A percentile compares a stretch with the other conserved stretches of the same genome.
These are phyloP conservation scores for Paraconiothyrium brasiliense DNA, from an alignment of 2,329 filamentous ascomycete species.

Conservation along the genomic window DNA sequence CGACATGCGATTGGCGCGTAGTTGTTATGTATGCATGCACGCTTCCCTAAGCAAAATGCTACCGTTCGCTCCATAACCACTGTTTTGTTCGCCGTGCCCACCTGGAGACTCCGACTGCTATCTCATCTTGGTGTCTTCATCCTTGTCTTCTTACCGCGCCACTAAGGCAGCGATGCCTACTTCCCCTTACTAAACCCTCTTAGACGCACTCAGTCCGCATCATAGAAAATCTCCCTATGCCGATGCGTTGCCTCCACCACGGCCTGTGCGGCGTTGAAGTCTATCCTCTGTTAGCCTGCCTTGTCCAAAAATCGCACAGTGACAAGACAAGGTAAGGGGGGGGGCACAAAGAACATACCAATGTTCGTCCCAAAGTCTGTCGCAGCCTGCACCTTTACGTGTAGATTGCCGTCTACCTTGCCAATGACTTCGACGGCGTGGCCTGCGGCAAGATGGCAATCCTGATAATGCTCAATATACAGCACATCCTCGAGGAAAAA, in stretches of 20 bases:
- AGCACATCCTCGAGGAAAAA: too few species aligned
- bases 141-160: neutral
- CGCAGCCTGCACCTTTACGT: constrained; percentile 74
- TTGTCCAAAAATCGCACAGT: too few species aligned
- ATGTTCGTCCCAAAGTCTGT: constrained; percentile 74
- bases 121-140: neutral
- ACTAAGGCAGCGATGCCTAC: too few species aligned
- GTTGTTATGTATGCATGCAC: neutral
- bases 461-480: constrained; percentile 56
- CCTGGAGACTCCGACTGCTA: neutral
- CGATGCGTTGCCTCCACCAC: constrained; percentile 89
- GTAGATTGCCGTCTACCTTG: constrained; percentile 78
- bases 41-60: neutral
- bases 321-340: neutral
- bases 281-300: constrained; percentile 54
- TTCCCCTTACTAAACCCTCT: neutral
- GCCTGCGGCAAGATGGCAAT: constrained; percentile 73
- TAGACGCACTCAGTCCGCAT: constrained; percentile 43
- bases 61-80: neutral
- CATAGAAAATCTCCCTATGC: constrained; percentile 82
- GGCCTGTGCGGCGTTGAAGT: constrained; percentile 77
- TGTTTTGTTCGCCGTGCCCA: neutral
- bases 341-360: constrained; percentile 63
- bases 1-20: neutral
- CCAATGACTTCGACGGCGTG: constrained; percentile 81